Percentiles rank a stretch among this genome's conserved stretches.
These are phyloP conservation scores for Cystofilobasidium capitatum DNA, from an alignment of 768 basidiomycete genomes.

Conservation along the genomic window DNA sequence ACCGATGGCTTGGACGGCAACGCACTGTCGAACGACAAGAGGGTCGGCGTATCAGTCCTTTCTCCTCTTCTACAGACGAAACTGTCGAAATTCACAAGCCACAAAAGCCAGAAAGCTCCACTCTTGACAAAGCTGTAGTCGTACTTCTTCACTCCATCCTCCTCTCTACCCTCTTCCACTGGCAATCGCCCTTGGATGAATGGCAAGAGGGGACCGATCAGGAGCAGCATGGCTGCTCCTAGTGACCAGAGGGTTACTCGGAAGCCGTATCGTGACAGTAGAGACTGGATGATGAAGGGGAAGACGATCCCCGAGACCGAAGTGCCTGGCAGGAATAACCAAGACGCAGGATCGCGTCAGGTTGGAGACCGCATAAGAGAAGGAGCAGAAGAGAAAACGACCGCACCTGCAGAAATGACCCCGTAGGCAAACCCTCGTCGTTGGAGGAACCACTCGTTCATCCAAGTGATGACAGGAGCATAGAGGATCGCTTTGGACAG, in stretches of 20 bases:
- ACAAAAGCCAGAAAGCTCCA: background rate
- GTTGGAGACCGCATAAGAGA: background rate
- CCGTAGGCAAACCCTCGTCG: conserved; percentile 4
- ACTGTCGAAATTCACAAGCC: background rate
- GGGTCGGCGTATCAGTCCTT: too few relatives aligned
- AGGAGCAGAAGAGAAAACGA: background rate
- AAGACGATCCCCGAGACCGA: conserved; percentile 6
- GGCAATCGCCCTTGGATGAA: background rate
- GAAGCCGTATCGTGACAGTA: background rate
- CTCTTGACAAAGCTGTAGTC: background rate
- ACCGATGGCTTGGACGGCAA: background rate
- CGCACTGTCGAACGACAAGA: background rate
- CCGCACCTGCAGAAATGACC: background rate
- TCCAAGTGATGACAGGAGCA: background rate
- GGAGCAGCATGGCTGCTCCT: background rate
- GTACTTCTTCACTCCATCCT: background rate
- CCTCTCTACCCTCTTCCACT: background rate
- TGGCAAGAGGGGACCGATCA: conserved; percentile 5
- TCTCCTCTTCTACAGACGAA: too few relatives aligned
- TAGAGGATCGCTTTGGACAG: conserved; percentile 2
- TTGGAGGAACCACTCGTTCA: conserved; percentile 2
- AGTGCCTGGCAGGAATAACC: background rate
- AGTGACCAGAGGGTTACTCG: background rate
- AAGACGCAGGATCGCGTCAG: background rate
- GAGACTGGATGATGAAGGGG: background rate